Base-by-base conservation (phyloP, 2,329 filamentous ascomycete species). In the Aureobasidium sp. region DNA sequence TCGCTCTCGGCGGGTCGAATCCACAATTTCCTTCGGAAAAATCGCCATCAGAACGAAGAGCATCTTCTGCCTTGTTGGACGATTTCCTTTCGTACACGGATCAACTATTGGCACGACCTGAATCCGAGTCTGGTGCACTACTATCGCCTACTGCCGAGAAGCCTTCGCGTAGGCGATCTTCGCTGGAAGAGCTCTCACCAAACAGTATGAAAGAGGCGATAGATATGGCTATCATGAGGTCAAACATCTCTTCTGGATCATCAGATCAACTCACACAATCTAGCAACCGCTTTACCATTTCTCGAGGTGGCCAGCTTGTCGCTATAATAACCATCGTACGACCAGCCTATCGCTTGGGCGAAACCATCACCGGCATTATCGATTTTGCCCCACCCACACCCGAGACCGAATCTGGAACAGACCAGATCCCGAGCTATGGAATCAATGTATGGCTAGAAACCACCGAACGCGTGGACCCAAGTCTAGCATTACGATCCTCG, bases 251-350 rank as follows among this genome's bases (percentile, higher is more conserved):
- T 45, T 55, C 54, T 43, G 51, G 29, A 15, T 21, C 57, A 42
- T 29, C 29, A 27, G 46, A 64, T 19, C 33, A 27, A 37, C 33
- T 64, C 49, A 11, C 62, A 11, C 87, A 90, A 67, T 92, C 89
- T 69, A 84, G 87, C n/a, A 96, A 96, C 68, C 86, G 91, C 40
- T 99, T 97, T 71, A 92, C 96, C 70, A 97, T 99, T 70, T 87
- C 93, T 13, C 88, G 93, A 15, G 92, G 91, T 68, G 92, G 92
- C n/a, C 86, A 86, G 60, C 86, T 86, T n/a, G 92, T 99, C 13
- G 93, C 89, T 2, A 90, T 95, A 6, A 84, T 99, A 60, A 91
- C 92, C 74, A 81, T 99, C 33, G 88, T 92, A 5, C 85, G 94
- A 10, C 90, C 94, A 0, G 86, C 92, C 0, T 96, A 95, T 75